Evolutionary conservation across 2,329 filamentous ascomycete species (phyloP).

Genomic region (Clarireedia homoeocarpa): DNA sequence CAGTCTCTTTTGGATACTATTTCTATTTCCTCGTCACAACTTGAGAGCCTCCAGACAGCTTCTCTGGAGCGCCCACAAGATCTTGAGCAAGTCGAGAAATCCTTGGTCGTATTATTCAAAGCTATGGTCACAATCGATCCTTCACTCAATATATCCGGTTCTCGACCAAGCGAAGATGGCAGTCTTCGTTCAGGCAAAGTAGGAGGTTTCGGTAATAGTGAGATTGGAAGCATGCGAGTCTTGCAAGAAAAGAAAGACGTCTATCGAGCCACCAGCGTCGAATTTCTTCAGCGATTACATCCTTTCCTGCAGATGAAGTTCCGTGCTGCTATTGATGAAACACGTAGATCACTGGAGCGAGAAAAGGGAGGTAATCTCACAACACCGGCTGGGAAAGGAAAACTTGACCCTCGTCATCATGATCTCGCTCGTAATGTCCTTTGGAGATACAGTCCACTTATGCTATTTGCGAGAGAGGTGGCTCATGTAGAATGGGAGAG

Average conservation of each 20-base stretch:
- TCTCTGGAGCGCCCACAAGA: conserved; percentile 65
- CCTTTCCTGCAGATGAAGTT: conserved; percentile 80
- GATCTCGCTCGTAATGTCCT: conserved; percentile 64
- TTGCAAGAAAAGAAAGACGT: conserved; percentile 91
- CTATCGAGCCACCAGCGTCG: conserved; percentile 67
- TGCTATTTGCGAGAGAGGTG: conserved; percentile 82
- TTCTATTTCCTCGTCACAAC: conserved; percentile 69
- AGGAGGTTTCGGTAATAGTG: conserved; percentile 40
- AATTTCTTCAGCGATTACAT: conserved; percentile 72
- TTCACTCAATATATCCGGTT: conserved; percentile 46
- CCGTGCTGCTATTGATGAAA: conserved; percentile 63
- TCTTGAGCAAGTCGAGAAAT: conserved; percentile 67
- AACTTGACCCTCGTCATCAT: conserved; percentile 64
- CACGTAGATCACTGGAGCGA: conserved; percentile 49
- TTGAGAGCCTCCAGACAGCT: conserved; percentile 65
- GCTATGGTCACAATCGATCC: conserved; percentile 93
- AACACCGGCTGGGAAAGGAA: conserved; percentile 40
- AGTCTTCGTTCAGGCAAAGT: conserved; percentile 28
- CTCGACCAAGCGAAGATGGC: conserved; percentile 34
- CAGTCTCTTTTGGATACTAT: conserved; percentile 85
- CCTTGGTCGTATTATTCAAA: conserved; percentile 77
- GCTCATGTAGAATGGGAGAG: conserved; percentile 75
- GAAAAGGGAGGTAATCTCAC: conserved; percentile 45
- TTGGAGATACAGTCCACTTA: conserved; percentile 81
- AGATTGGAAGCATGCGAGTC: conserved; percentile 76